These are phyloP conservation scores for Stereocaulon alpinum DNA, from an alignment of 495 filamentous ascomycete genomes.

Conservation along the genomic window DNA sequence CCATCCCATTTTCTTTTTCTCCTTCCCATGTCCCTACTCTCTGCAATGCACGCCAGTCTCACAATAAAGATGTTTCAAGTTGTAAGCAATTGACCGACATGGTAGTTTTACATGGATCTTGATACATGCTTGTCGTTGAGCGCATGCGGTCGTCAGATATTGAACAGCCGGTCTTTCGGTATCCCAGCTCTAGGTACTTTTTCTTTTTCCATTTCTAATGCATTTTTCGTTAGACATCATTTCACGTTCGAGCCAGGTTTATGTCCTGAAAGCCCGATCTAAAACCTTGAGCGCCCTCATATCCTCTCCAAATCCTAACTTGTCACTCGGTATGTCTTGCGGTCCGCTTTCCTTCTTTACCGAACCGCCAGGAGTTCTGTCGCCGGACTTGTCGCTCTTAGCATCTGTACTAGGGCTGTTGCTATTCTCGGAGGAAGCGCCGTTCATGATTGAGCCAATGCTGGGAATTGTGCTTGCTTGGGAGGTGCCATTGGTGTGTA, in stretches of 20 bases:
- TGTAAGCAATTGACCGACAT: neutral
- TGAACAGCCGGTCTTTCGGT: no score
- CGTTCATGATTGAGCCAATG: constrained; percentile 43
- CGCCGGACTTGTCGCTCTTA: constrained; percentile 13
- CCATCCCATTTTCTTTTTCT: neutral
- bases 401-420: constrained; percentile 14
- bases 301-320: constrained; percentile 43
- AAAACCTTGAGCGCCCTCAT: constrained; percentile 54
- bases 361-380: constrained; percentile 11
- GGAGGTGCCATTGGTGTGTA: constrained; percentile 12
- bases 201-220: neutral
- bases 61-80: neutral
- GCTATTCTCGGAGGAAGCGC: constrained; percentile 23
- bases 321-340: constrained; percentile 19
- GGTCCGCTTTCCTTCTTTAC: constrained; percentile 15
- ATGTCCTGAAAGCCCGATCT: constrained; percentile 33
- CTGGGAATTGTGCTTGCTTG: constrained; percentile 38
- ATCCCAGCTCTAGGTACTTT: neutral
- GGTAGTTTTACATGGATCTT: no score
- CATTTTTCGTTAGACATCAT: neutral
- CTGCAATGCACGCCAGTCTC: constrained; percentile 7
- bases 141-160: neutral
- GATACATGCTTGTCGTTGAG: neutral
- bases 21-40: neutral
- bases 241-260: neutral